Base-by-base conservation (phyloP, 2,329 filamentous ascomycete species). In the Cercospora zeina region DNA sequence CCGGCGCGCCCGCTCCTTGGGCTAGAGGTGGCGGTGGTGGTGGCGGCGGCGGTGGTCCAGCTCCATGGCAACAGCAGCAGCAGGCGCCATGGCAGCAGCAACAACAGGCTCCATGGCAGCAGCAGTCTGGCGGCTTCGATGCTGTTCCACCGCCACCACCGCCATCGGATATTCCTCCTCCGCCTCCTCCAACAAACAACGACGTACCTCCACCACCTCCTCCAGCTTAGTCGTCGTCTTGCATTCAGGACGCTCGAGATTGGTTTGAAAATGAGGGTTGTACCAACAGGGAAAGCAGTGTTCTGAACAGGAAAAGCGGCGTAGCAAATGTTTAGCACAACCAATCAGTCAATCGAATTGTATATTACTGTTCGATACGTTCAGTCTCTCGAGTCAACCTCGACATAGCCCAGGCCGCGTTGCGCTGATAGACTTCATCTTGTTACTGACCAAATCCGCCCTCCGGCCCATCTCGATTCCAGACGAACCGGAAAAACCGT, bases 81-180 rank as follows among this genome's bases (percentile, higher is more conserved):
- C 69, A 67, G 56, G 53, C 49, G 14, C 53, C 58, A 57, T 62
- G 61, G 61, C 54, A 61, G 59, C 51, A 61, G 61, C 56, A 58
- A 54, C 58, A 64, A 58, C 61, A 67, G 54, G 57, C 50, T 42
- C 53, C 59, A 47, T 62, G 61, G 61, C 54, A 61, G 55, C 54
- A 63, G 57, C 54, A 62, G 58, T 56, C 50, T 39, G 61, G 61
- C 10, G 66, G 65, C 33, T 66, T 67, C 58, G 69, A 66, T 57
- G 65, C 68, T 3, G 68, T 80, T 61, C 78, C 81, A 62, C 72
- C 77, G 33, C 72, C 73, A 33, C 83, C 85, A 24, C 83, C 84
- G 64, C 82, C 81, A 59, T 80, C 81, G 67, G 86, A 85, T 66
- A 83, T 87, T 61, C 86, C 87, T 37, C 87, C 84, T 13, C 87